Percentiles rank a stretch among this genome's conserved stretches.
Conservation (phyloP, 169 alveolate species). For the Sarcocystis neurona region DNA sequence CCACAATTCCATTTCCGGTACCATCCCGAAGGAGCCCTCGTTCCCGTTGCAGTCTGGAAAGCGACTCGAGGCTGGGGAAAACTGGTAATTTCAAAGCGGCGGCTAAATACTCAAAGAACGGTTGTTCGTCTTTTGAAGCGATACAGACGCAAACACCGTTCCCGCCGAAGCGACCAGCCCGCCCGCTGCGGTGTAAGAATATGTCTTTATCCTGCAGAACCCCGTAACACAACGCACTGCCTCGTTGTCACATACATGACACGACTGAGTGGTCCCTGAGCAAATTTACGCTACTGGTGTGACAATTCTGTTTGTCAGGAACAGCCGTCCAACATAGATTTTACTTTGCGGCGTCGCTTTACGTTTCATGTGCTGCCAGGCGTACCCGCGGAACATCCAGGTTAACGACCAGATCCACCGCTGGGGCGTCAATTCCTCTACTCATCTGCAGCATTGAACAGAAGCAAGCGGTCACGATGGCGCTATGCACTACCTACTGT, state of each 20-base stretch:
- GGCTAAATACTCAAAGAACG: slow-evolving; percentile 30
- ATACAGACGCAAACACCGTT: slow-evolving; percentile 74
- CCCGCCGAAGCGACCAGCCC: slow-evolving; percentile 79
- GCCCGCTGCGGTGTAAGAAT: slow-evolving; percentile 80
- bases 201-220: slow-evolving; percentile 68
- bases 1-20: no score
- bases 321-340: no score
- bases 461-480: no score
- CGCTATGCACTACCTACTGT: no score
- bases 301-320: no score
- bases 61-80: neutral
- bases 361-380: no score
- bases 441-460: slow-evolving; percentile 73
- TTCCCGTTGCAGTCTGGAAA: no score
- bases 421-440: slow-evolving; percentile 83
- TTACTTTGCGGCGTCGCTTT: no score
- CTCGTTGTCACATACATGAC: neutral
- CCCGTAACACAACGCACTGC: neutral
- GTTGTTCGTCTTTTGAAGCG: slow-evolving; percentile 39
- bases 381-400: slow-evolving; percentile 76
- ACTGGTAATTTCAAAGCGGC: neutral
- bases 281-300: neutral
- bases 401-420: slow-evolving; percentile 78
- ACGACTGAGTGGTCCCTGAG: neutral
- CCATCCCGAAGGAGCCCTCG: no score